Base-by-base conservation (phyloP, 495 filamentous ascomycete species). In the Podospora sp. region DNA sequence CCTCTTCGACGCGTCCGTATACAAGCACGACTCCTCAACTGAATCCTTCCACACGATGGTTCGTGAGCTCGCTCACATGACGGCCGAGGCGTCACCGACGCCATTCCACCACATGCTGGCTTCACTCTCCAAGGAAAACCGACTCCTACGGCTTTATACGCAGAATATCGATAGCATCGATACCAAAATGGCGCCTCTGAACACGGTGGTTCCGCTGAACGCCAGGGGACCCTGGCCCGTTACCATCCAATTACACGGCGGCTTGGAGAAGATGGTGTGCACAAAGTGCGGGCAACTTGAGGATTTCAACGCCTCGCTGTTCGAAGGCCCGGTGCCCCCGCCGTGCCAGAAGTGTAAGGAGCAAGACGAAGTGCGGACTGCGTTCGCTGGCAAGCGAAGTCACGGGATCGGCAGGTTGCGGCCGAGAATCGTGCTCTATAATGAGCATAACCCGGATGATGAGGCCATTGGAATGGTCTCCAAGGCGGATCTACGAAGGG, bases 151-250 rank as follows among this genome's bases (percentile, higher is more conserved):
- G 22, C 83, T 99, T 9, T 99, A 99, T 77, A 92, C 90, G 11
- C 95, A 99, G 71, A 99, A 99, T 69, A 94, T 99, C 21, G 95
- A 99, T 77, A 91, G 92, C 56, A 89, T 99, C 67, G 95, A 99
- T 70, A 95, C 92, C 7, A 87, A 89, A 18, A 87, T 98, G 80
- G 80, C 86, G 27, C 93, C 94, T 1, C 82, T 99, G 16, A 81
- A 85, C 6, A 97, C 95, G 1, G 82, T 83, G 40, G 86, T 96
- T 2, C 94, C 94, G 0, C 69, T 87, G 27, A 80, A 81, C 46
- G 71, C 71, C 35, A 97, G 96, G 78, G 94, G 90, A 16, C 92
- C 91, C 2, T 99, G 96, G 96, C 95, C 95, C 0, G 86, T 86
- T 68, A 94, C 95, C 1, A 88, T 99, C 70, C 96, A 98, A 77